A percentile compares a stretch with the other conserved stretches of the same genome.
Conservation (phyloP, 768 basidiomycete species). For the Suillus cothurnatus region DNA sequence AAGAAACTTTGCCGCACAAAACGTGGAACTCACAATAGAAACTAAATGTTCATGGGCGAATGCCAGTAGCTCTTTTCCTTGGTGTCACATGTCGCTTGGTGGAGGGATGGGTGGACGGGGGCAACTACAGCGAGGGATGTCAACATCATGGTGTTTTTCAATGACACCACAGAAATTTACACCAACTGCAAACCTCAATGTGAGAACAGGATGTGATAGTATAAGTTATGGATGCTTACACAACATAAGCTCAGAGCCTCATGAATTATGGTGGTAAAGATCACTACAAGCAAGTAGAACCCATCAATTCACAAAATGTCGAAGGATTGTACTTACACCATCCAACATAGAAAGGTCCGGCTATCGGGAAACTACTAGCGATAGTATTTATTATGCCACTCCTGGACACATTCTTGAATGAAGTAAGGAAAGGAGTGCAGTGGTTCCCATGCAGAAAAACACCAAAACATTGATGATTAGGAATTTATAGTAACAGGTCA, state of each 20-base stretch:
- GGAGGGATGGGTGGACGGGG: constrained; percentile 65
- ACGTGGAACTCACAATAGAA: constrained; percentile 61
- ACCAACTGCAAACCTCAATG: constrained; percentile 47
- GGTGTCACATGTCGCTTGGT: constrained; percentile 67
- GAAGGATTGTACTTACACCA: constrained; percentile 61
- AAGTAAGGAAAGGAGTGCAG: constrained; percentile 67
- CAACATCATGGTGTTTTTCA: not conserved
- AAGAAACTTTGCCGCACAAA: not conserved
- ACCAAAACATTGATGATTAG: constrained; percentile 78
- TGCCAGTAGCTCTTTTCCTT: constrained; percentile 69
- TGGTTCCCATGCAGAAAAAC: constrained; percentile 81
- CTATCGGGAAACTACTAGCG: constrained; percentile 72
- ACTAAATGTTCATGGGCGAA: constrained; percentile 75
- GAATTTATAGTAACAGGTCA: constrained; percentile 88
- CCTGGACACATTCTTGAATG: constrained; percentile 49
- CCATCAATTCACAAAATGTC: not conserved
- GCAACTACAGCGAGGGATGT: constrained; percentile 48
- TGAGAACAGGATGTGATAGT: constrained; percentile 7
- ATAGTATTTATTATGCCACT: constrained; percentile 56
- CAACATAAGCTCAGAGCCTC: constrained; percentile 66
- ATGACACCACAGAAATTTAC: constrained; percentile 38
- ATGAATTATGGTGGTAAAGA: constrained; percentile 77
- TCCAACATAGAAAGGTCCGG: constrained; percentile 87
- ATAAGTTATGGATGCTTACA: constrained; percentile 45
- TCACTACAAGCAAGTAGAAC: constrained; percentile 44